Percentiles rank a stretch among this genome's conserved stretches.
These are phyloP conservation scores for Fusarium hostae DNA, from an alignment of 2,329 filamentous ascomycete species.

Conservation along the genomic window DNA sequence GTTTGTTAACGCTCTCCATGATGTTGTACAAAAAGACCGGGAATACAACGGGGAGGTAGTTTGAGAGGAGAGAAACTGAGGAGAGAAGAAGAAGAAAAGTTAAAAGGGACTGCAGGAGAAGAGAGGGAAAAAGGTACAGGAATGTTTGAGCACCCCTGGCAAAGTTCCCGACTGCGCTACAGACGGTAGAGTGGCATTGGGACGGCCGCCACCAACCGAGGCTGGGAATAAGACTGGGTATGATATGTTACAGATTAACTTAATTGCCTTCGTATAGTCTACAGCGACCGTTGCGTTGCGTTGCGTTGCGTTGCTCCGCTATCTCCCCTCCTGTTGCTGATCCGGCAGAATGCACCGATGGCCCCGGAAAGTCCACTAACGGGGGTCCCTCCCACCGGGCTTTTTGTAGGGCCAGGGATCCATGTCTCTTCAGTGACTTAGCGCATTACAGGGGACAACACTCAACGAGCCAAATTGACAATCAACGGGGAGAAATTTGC, in stretches of 20 bases:
- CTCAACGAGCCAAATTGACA: not conserved
- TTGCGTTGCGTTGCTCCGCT: not conserved
- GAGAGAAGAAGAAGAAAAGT: not conserved
- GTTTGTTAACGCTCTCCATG: conserved; percentile 36
- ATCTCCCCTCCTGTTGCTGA: conserved; percentile 4
- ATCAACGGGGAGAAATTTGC: not conserved
- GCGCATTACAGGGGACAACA: not conserved
- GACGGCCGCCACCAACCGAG: conserved; percentile 19
- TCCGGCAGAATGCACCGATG: conserved; percentile 21
- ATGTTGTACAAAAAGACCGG: not conserved
- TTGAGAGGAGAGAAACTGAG: not conserved
- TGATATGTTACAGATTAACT: not conserved
- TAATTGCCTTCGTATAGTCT: not conserved
- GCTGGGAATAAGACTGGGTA: not conserved
- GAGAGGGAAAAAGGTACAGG: not conserved
- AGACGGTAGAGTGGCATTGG: not conserved
- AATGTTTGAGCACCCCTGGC: conserved; percentile 10
- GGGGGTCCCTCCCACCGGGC: not conserved
- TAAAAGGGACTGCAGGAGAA: not conserved
- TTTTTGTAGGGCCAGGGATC: not conserved
- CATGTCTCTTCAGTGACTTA: not conserved
- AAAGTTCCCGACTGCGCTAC: not conserved
- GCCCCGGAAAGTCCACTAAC: not conserved
- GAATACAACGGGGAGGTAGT: not conserved
- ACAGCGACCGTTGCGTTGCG: no score